Evolutionary conservation across 1,284 basidiomycete genomes (phyloP).

Genomic region (Termitomyces sp.): DNA sequence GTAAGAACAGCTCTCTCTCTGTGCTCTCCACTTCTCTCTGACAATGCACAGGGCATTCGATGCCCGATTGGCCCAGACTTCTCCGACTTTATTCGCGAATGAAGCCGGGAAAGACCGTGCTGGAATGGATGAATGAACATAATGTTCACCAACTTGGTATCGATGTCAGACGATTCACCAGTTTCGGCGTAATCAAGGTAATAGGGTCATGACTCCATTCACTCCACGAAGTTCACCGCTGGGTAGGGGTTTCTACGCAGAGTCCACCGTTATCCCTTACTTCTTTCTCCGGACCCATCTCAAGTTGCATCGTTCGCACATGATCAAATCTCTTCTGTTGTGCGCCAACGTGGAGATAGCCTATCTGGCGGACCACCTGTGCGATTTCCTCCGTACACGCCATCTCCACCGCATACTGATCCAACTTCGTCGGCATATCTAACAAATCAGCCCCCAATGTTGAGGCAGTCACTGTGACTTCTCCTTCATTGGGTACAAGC

Average conservation of each 20-base stretch:
- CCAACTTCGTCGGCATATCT: constrained; percentile 9
- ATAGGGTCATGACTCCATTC: background rate
- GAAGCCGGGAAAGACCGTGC: constrained; percentile 79
- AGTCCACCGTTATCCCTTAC: constrained; percentile 88
- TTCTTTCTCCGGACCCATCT: constrained; percentile 41
- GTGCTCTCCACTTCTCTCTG: constrained; percentile 1
- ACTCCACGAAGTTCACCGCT: constrained; percentile 1
- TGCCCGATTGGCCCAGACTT: constrained; percentile 80
- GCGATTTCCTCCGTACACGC: constrained; percentile 23
- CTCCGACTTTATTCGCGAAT: constrained; percentile 83
- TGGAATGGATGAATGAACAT: constrained; percentile 85
- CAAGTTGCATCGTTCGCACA: constrained; percentile 18
- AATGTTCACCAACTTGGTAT: constrained; percentile 71
- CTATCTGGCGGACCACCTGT: constrained; percentile 27
- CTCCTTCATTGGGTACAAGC: constrained; percentile 69
- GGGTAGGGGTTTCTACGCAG: constrained; percentile 83
- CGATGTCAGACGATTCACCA: constrained; percentile 91
- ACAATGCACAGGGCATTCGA: constrained; percentile 36
- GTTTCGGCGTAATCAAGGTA: constrained; percentile 97
- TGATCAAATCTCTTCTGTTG: constrained; percentile 12
- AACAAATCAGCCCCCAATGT: constrained; percentile 39
- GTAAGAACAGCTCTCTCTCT: constrained; percentile 3
- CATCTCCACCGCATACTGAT: constrained; percentile 19
- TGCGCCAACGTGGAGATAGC: constrained; percentile 40
- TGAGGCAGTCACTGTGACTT: constrained; percentile 84